These are phyloP conservation scores for Cutaneotrichosporon cutaneum DNA, from an alignment of 1,284 basidiomycete species.

Conservation along the genomic window DNA sequence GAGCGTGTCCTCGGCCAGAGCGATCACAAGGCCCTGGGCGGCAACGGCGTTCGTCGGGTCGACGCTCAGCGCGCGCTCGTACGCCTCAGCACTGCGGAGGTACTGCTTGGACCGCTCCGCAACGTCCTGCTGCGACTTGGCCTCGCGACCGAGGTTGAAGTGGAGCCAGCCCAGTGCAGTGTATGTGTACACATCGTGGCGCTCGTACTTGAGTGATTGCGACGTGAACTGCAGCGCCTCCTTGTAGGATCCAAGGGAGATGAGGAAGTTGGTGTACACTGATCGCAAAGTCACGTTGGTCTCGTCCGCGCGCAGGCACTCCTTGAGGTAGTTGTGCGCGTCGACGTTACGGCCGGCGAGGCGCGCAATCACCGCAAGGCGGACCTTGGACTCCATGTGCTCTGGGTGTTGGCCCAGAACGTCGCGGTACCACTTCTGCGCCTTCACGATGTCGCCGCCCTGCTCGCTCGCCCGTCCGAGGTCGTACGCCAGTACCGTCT, in stretches of 20 bases:
- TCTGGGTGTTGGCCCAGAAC: slow-evolving; percentile 82
- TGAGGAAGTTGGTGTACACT: slow-evolving; percentile 80
- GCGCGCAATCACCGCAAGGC: slow-evolving; percentile 75
- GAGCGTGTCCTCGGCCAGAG: slow-evolving; percentile 82
- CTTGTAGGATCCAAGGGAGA: slow-evolving; percentile 58
- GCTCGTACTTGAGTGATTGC: slow-evolving; percentile 75
- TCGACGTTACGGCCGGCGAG: slow-evolving; percentile 68
- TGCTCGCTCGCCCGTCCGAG: slow-evolving; percentile 85
- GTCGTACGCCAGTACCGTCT: slow-evolving; percentile 82
- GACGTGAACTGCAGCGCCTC: slow-evolving; percentile 82
- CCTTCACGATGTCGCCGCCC: slow-evolving; percentile 65
- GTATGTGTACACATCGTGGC: slow-evolving; percentile 83
- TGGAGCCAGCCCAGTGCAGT: slow-evolving; percentile 82
- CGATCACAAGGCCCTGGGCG: slow-evolving; percentile 88
- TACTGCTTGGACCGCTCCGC: slow-evolving; percentile 74
- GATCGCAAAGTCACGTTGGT: slow-evolving; percentile 59
- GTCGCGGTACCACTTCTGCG: slow-evolving; percentile 80
- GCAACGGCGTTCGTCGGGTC: slow-evolving; percentile 83
- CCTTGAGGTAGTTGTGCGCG: slow-evolving; percentile 82
- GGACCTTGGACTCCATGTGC: slow-evolving; percentile 90
- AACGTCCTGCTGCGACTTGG: slow-evolving; percentile 56
- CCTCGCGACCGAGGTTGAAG: slow-evolving; percentile 74
- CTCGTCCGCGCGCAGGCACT: slow-evolving; percentile 59
- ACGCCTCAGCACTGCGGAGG: slow-evolving; percentile 79
- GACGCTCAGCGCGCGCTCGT: slow-evolving; percentile 78